A percentile compares a stretch with the other conserved stretches of the same genome.
Conservation (phyloP, 2,329 filamentous ascomycete genomes). For the Talaromyces sp. region DNA sequence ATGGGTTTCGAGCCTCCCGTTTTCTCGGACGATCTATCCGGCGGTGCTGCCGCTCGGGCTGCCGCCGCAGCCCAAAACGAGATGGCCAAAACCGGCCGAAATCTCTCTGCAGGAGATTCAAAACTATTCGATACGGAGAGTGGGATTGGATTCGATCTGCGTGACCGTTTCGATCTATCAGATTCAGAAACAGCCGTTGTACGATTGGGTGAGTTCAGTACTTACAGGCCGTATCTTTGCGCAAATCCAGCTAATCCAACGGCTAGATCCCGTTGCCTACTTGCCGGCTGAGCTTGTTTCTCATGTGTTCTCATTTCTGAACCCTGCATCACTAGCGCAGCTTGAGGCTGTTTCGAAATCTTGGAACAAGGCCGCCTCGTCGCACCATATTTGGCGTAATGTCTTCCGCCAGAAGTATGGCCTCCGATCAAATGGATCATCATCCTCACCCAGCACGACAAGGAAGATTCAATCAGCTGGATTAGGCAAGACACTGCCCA, state of each 20-base stretch:
- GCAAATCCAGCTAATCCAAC: slow-evolving; percentile 20
- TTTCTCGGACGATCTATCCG: slow-evolving; percentile 37
- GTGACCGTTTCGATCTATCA: slow-evolving; percentile 35
- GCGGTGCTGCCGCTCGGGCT: slow-evolving; percentile 46
- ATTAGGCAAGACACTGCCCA: slow-evolving; percentile 52
- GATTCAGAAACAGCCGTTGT: slow-evolving; percentile 35
- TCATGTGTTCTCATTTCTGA: slow-evolving; percentile 58
- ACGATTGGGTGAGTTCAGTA: slow-evolving; percentile 32
- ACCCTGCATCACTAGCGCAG: slow-evolving; percentile 53
- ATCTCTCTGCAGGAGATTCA: slow-evolving; percentile 25
- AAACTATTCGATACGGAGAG: slow-evolving; percentile 45
- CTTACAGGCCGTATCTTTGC: background rate
- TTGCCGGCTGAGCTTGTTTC: slow-evolving; percentile 59
- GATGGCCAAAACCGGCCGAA: slow-evolving; percentile 30
- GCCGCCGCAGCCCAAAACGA: slow-evolving; percentile 51
- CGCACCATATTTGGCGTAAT: slow-evolving; percentile 58
- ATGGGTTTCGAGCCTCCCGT: slow-evolving; percentile 38
- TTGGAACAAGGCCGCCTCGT: slow-evolving; percentile 56
- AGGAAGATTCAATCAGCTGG: slow-evolving; percentile 50
- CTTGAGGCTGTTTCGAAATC: slow-evolving; percentile 54
- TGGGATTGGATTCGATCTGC: slow-evolving; percentile 47
- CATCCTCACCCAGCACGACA: slow-evolving; percentile 31
- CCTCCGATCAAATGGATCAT: slow-evolving; percentile 38
- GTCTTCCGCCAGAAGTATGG: slow-evolving; percentile 58
- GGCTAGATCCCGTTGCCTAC: slow-evolving; percentile 50